Conservation (phyloP, 192 early-diverging fungal genomes). For the Lobulomyces angularis region DNA sequence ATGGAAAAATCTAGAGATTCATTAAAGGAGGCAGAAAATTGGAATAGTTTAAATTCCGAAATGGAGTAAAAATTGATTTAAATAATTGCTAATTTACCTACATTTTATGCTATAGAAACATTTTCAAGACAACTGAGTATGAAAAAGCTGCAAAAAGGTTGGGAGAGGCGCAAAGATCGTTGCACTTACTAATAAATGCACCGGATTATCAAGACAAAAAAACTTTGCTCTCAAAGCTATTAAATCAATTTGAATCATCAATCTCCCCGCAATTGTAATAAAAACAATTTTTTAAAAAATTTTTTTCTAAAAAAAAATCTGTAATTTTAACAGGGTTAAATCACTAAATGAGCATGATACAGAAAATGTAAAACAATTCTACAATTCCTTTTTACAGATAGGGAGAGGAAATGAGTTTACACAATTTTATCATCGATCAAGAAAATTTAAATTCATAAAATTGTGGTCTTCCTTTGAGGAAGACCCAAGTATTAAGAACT, state of each 20-base stretch:
- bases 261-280: constrained; percentile 35
- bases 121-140: constrained; percentile 52
- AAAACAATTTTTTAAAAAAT: too few species aligned
- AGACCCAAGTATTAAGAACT: background rate
- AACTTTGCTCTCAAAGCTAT: constrained; percentile 35
- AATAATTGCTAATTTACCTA: too few species aligned
- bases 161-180: constrained; percentile 50
- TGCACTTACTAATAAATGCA: constrained; percentile 51
- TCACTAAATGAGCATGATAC: constrained; percentile 49
- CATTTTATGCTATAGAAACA: too few species aligned
- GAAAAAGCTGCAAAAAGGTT: constrained; percentile 45
- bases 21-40: constrained; percentile 65
- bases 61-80: too few species aligned
- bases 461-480: constrained; percentile 32
- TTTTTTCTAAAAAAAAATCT: too few species aligned
- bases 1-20: constrained; percentile 53
- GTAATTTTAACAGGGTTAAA: too few species aligned
- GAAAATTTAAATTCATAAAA: constrained; percentile 26
- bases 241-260: constrained; percentile 45
- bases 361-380: constrained; percentile 31
- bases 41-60: constrained; percentile 60
- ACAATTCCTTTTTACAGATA: constrained; percentile 47
- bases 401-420: constrained; percentile 40
- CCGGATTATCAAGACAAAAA: constrained; percentile 54
- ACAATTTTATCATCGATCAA: constrained; percentile 41